Base-by-base conservation (phyloP, 176 grass and related monocot genomes). In the Oryza glumipatula region DNA sequence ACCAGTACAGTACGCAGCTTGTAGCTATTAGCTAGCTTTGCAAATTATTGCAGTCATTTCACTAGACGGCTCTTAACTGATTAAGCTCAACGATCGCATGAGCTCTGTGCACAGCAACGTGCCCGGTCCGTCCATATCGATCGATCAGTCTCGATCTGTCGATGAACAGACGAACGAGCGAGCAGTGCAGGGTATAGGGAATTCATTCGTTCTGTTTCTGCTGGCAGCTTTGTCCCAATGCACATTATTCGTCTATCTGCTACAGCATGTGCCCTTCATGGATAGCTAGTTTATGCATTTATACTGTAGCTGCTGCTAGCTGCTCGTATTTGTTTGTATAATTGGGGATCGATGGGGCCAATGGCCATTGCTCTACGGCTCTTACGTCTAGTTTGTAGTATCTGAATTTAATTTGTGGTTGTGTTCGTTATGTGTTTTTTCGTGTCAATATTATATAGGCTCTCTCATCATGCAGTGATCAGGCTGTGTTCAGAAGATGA, bases 91-190 rank as follows among this genome's bases (percentile, higher is more conserved):
- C 2, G n/a, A 63, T 63, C n/a, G 9, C 58, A 63, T 22, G 1
- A 30, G 70, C 70, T 24, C 22, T 73, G 71, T 76, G 33, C 33
- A 45, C 61, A 36, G 73, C n/a, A 51, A 56, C 61, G 45, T 22
- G 70, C n/a, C 24, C 69, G 69, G 13, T 24, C 5, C n/a, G 3
- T 63, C 58, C 21, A 63, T 22, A 63, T 22, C 9, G 58, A 63
- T 23, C 58, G 58, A 61, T 22, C 56, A 61, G 56, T 61, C 56
- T 56, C 52, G 14, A 58, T 58, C 17, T n/a, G 54, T 58, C 19
- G 19, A 63, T 60, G 56, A 60, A 60, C 19, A n/a, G 16, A 56
- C 51, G 51, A 56, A 19, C 51, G 51, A 56, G 51, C 5, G 16
- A 7, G 51, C 51, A 56, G 51, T 10, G 17, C 33, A 69, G 7